Percentiles rank a stretch among this genome's conserved stretches.
phyloP scores from a whole-genome alignment of 1,139 yeast species.

The Suhomyces terraborum region DNA sequence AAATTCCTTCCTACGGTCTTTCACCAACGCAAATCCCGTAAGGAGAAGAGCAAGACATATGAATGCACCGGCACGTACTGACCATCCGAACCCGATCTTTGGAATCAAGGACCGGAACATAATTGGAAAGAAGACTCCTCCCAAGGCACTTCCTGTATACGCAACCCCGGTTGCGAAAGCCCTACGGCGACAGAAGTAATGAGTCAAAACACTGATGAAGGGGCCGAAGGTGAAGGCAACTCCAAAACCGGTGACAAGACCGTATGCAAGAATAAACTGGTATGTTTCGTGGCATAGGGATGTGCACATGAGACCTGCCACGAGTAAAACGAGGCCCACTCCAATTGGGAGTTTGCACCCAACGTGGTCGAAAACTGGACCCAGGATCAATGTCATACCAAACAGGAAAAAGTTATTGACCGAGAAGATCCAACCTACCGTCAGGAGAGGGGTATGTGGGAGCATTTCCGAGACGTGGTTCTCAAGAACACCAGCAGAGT shows the following conservation, averaged over 20 bases:
- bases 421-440: conserved; percentile 39
- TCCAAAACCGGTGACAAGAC: conserved; percentile 28
- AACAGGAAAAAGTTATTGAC: conserved; percentile 33
- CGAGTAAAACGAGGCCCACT: conserved; percentile 21
- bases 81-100: conserved; percentile 34
- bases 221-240: conserved; percentile 30
- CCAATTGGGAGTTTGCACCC: conserved; percentile 26
- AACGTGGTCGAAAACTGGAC: conserved; percentile 29
- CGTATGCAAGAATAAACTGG: conserved; percentile 30
- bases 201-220: conserved; percentile 27
- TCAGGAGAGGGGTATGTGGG: conserved; percentile 22
- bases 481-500: conserved; percentile 32
- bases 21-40: conserved; percentile 21
- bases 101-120: conserved; percentile 26
- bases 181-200: conserved; percentile 25
- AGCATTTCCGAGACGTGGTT: conserved; percentile 27
- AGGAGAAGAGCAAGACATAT: conserved; percentile 22
- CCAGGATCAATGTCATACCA: conserved; percentile 28
- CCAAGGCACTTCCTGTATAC: conserved; percentile 34
- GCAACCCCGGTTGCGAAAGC: conserved; percentile 30
- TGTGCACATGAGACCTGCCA: conserved; percentile 27
- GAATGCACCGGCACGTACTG: conserved; percentile 30
- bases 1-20: conserved; percentile 28
- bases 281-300: conserved; percentile 25
- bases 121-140: conserved; percentile 32